Evolutionary conservation across 805 yeast genomes (phyloP).

Genomic region (Lachancea lanzarotensis): DNA sequence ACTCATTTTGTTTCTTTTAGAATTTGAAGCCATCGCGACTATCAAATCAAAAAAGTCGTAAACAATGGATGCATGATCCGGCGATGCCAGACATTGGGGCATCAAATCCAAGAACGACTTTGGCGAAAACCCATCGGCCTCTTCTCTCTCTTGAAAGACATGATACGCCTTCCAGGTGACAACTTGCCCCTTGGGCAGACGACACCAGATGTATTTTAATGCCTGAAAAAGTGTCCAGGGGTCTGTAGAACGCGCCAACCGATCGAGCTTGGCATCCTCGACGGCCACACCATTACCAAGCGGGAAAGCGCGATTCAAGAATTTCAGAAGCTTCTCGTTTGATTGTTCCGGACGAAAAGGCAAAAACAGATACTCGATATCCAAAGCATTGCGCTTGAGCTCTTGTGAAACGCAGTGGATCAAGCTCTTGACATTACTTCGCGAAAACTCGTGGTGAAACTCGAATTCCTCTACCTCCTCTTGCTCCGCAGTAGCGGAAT

Average conservation of each 20-base stretch:
- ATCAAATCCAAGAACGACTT: conserved; percentile 71
- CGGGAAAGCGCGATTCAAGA: conserved; percentile 55
- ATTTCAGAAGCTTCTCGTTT: conserved; percentile 51
- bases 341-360: conserved; percentile 71
- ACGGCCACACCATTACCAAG: conserved; percentile 44
- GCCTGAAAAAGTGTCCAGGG: conserved; percentile 68
- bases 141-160: conserved; percentile 59
- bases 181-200: conserved; percentile 71
- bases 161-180: conserved; percentile 83
- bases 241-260: conserved; percentile 47
- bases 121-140: conserved; percentile 58
- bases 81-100: conserved; percentile 78
- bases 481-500: conserved; percentile 13
- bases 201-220: conserved; percentile 79
- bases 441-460: conserved; percentile 44
- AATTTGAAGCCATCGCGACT: conserved; percentile 69
- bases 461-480: conserved; percentile 30
- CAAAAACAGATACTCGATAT: conserved; percentile 65
- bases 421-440: conserved; percentile 60
- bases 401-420: conserved; percentile 69
- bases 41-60: conserved; percentile 80
- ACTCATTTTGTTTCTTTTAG: conserved; percentile 69
- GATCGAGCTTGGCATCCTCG: conserved; percentile 35
- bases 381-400: conserved; percentile 60
- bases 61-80: conserved; percentile 84